phyloP scores from a whole-genome alignment of 768 basidiomycete species.

The Termitomyces sp. region DNA sequence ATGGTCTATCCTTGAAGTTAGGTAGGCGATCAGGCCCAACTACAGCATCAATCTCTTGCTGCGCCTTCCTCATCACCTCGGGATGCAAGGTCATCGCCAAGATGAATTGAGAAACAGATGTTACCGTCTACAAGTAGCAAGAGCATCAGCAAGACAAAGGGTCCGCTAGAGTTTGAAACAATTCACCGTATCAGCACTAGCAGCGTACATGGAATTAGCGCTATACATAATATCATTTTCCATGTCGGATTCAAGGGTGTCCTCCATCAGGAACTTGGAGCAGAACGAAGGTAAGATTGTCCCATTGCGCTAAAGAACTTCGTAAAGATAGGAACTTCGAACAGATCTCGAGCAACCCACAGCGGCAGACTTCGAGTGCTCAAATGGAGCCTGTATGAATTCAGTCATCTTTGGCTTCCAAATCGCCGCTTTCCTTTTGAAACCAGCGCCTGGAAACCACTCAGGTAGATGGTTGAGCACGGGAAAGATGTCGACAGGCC shows the following conservation, averaged over 20 bases:
- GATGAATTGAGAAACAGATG: constrained; percentile 4
- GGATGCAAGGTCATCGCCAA: constrained; percentile 13
- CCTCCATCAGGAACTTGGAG: neutral
- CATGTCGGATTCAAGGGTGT: constrained; percentile 13
- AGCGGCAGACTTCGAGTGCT: constrained; percentile 3
- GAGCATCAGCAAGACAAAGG: neutral
- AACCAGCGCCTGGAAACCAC: constrained; percentile 27
- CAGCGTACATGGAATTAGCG: constrained; percentile 19
- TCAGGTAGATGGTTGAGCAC: constrained; percentile 23
- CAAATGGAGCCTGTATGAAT: constrained; percentile 16
- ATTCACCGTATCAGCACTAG: constrained; percentile 19
- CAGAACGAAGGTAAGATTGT: constrained; percentile 6
- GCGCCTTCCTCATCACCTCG: constrained; percentile 15
- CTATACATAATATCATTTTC: constrained; percentile 15
- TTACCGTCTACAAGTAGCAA: neutral
- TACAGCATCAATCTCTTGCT: constrained; percentile 26
- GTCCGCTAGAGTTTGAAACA: neutral
- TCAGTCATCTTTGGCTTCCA: constrained; percentile 15
- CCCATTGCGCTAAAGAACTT: neutral
- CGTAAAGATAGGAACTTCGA: neutral
- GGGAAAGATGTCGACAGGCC: constrained; percentile 35
- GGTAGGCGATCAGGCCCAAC: constrained; percentile 26
- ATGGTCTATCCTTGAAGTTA: constrained; percentile 21
- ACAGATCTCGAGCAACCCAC: too few relatives aligned
- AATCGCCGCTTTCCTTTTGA: constrained; percentile 16